Percentiles rank a stretch among this genome's conserved stretches.
phyloP scores from a whole-genome alignment of 2,329 filamentous ascomycete genomes.

The Camillea tinctor region DNA sequence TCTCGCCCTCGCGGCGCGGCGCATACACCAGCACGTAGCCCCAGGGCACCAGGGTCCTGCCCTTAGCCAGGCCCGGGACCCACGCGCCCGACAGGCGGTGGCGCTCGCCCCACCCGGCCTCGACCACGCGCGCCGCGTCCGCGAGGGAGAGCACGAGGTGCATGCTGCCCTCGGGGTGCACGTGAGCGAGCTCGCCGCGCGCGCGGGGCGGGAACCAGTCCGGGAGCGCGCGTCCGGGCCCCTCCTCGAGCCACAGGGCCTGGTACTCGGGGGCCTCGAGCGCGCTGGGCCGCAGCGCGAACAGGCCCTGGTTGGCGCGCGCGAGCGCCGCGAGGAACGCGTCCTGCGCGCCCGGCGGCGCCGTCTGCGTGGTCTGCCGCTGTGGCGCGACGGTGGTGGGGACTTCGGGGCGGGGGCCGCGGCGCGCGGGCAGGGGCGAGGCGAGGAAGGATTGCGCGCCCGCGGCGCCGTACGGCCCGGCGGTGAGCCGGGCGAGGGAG shows the following conservation, averaged over 20 bases:
- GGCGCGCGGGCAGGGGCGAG: slow-evolving; percentile 7
- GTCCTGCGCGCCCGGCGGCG: slow-evolving; percentile 18
- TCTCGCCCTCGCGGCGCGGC: slow-evolving; percentile 38
- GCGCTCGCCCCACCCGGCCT: slow-evolving; percentile 40
- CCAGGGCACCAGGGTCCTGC: slow-evolving; percentile 26
- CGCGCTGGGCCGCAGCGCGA: slow-evolving; percentile 27
- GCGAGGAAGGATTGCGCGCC: slow-evolving; percentile 15
- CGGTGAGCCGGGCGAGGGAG: slow-evolving; percentile 14
- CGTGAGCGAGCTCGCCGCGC: slow-evolving; percentile 37
- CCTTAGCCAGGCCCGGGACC: neutral
- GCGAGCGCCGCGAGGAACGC: slow-evolving; percentile 25
- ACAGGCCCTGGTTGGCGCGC: slow-evolving; percentile 27
- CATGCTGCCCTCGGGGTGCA: slow-evolving; percentile 39
- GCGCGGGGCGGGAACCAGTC: slow-evolving; percentile 16
- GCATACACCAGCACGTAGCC: slow-evolving; percentile 42
- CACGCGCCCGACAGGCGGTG: slow-evolving; percentile 37
- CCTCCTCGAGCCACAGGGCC: slow-evolving; percentile 28
- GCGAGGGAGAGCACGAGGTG: slow-evolving; percentile 38
- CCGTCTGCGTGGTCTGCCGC: slow-evolving; percentile 35
- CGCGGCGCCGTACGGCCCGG: slow-evolving; percentile 23
- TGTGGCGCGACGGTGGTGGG: slow-evolving; percentile 38
- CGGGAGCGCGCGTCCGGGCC: neutral
- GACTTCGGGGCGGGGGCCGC: slow-evolving; percentile 31
- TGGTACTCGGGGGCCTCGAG: slow-evolving; percentile 34
- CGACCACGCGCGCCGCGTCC: slow-evolving; percentile 37